Evolutionary conservation across 306 rosid species (phyloP).

Genomic region (Vicia sativa): DNA sequence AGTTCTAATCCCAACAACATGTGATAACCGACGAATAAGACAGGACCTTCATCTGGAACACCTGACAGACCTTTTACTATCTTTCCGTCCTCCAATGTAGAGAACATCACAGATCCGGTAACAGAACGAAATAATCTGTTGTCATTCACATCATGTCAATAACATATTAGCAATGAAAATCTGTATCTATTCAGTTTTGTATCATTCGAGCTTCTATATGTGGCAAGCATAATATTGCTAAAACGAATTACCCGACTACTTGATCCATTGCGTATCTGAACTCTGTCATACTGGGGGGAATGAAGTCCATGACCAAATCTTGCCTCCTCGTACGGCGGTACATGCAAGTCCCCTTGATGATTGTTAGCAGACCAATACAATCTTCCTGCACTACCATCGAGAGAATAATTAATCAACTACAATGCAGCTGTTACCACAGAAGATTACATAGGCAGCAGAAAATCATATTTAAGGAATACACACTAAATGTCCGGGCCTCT

Average conservation of each 20-base stretch:
- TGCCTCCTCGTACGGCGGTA: conserved; percentile 68
- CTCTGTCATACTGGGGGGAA: conserved; percentile 77
- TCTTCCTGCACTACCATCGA: conserved; percentile 72
- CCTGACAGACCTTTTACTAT: conserved; percentile 88
- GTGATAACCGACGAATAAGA: conserved; percentile 81
- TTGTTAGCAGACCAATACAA: conserved; percentile 74
- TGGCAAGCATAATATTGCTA: conserved; percentile 13
- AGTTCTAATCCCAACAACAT: conserved; percentile 77
- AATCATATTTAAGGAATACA: not conserved
- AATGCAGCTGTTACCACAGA: conserved; percentile 19
- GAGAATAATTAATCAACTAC: conserved; percentile 25
- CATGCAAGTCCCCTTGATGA: conserved; percentile 76
- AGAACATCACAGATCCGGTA: conserved; percentile 70
- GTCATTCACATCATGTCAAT: conserved; percentile 36
- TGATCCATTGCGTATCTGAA: conserved; percentile 55
- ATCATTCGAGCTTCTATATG: not conserved
- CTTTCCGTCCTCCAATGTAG: conserved; percentile 84
- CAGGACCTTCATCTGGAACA: conserved; percentile 93
- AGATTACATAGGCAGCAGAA: conserved; percentile 4
- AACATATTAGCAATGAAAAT: conserved; percentile 29
- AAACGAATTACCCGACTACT: conserved; percentile 62
- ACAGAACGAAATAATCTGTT: conserved; percentile 60
- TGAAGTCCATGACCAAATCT: conserved; percentile 59
- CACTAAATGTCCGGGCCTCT: not conserved
- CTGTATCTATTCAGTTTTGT: too few species aligned